Evolutionary conservation across 768 basidiomycete genomes (phyloP).

Genomic region (Boletus sp.): DNA sequence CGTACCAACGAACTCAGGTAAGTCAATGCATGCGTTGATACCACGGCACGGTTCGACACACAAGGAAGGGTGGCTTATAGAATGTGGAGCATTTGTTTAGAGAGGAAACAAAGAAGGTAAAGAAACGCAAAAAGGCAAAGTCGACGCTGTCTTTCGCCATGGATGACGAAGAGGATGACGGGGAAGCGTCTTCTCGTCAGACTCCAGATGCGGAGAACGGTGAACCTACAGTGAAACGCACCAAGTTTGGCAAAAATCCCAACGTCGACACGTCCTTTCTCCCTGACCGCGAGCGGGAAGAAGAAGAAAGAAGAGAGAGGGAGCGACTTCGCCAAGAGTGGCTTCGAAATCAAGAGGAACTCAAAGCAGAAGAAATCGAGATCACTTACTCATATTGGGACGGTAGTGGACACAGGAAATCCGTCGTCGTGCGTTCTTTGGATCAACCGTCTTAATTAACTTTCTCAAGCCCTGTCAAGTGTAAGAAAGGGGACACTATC

Average conservation of each 20-base stretch:
- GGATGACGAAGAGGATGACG: slow-evolving; percentile 71
- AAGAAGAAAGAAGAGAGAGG: slow-evolving; percentile 82
- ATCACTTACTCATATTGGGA: slow-evolving; percentile 98
- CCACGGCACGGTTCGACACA: slow-evolving; percentile 1
- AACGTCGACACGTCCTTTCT: slow-evolving; percentile 97
- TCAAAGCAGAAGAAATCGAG: slow-evolving; percentile 77
- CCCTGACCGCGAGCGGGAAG: slow-evolving; percentile 96
- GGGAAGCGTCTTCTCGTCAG: slow-evolving; percentile 38
- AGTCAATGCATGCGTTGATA: slow-evolving; percentile 37
- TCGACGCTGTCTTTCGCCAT: slow-evolving; percentile 88
- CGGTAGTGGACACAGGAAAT: slow-evolving; percentile 94
- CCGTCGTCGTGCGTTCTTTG: slow-evolving; percentile 65
- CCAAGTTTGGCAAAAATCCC: slow-evolving; percentile 92
- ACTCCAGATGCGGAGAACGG: slow-evolving; percentile 38
- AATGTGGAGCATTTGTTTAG: slow-evolving; percentile 83
- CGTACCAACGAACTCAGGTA: slow-evolving; percentile 80
- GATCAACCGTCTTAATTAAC: not conserved
- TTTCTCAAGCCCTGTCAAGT: slow-evolving; percentile 46
- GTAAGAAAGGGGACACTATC: slow-evolving; percentile 95
- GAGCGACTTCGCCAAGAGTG: slow-evolving; percentile 90
- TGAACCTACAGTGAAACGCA: slow-evolving; percentile 59
- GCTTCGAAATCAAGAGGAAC: slow-evolving; percentile 69
- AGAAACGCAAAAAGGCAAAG: slow-evolving; percentile 93
- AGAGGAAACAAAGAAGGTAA: slow-evolving; percentile 79
- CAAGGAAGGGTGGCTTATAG: slow-evolving; percentile 58